A percentile compares a stretch with the other conserved stretches of the same genome.
These are phyloP conservation scores for Pneumocystis carinii DNA, from an alignment of 1,139 yeast species.

Conservation along the genomic window DNA sequence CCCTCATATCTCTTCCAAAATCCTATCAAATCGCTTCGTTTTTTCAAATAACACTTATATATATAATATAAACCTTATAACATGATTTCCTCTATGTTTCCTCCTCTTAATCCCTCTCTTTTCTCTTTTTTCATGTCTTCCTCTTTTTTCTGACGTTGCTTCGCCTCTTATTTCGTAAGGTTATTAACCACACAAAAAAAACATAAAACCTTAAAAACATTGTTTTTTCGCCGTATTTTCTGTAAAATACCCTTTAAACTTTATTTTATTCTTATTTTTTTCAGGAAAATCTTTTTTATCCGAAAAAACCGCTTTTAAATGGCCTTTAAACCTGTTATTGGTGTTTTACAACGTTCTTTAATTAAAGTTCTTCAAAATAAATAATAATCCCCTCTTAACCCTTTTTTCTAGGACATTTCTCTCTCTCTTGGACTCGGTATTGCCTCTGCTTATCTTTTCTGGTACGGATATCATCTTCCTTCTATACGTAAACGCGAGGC, in stretches of 20 bases:
- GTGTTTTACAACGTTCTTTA: constrained; percentile 8
- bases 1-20: not conserved
- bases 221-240: no score
- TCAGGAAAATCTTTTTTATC: no score
- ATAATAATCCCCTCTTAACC: not conserved
- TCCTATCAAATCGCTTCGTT: not conserved
- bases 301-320: not conserved
- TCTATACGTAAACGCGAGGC: constrained; percentile 12
- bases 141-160: not conserved
- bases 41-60: not conserved
- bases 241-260: not conserved
- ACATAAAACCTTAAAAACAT: no score
- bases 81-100: no score
- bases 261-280: no score
- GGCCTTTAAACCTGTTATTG: constrained; percentile 2
- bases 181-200: no score
- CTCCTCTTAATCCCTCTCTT: not conserved
- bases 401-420: not conserved
- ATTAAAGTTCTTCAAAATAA: constrained; percentile 5
- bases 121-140: not conserved
- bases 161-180: no score
- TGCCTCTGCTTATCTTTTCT: constrained; percentile 10
- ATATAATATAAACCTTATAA: not conserved
- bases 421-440: constrained; percentile 10
- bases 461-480: constrained; percentile 13